phyloP scores from a whole-genome alignment of 2,329 filamentous ascomycete genomes.

The Aspergillus unguis region DNA sequence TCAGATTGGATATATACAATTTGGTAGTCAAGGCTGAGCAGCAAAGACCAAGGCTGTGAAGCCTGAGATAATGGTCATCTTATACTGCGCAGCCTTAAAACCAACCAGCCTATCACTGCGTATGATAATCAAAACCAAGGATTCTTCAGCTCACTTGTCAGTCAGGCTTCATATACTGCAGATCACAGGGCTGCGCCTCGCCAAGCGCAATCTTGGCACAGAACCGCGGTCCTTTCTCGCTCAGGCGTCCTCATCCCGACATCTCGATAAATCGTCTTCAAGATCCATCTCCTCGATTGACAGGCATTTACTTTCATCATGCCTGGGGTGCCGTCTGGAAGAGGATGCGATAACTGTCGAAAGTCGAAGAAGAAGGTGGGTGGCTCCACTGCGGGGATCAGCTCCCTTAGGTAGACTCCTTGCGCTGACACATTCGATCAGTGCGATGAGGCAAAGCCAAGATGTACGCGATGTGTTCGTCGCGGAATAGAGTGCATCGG shows the following conservation, averaged over 20 bases:
- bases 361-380: constrained; percentile 54
- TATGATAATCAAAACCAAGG: too few relatives aligned
- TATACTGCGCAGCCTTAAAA: too few relatives aligned
- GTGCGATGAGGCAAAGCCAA: constrained; percentile 48
- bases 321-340: constrained; percentile 52
- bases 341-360: constrained; percentile 51
- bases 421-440: constrained; percentile 20
- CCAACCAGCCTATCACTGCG: too few relatives aligned
- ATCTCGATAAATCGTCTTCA: not conserved
- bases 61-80: too few relatives aligned
- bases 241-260: not conserved
- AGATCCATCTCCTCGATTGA: not conserved
- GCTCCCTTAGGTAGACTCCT: not conserved
- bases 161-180: not conserved
- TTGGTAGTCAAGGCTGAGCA: too few relatives aligned
- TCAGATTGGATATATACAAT: too few relatives aligned
- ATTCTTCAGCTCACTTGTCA: not conserved
- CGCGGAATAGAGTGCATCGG: constrained; percentile 47
- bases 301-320: constrained; percentile 27
- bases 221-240: too few relatives aligned
- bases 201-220: constrained; percentile 8
- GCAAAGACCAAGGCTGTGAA: too few relatives aligned
- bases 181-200: constrained; percentile 10
- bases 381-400: not conserved
- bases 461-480: constrained; percentile 48